Percentiles rank a stretch among this genome's conserved stretches.
phyloP scores from a whole-genome alignment of 2,329 filamentous ascomycete species.

The Pyrenophora seminiperda region DNA sequence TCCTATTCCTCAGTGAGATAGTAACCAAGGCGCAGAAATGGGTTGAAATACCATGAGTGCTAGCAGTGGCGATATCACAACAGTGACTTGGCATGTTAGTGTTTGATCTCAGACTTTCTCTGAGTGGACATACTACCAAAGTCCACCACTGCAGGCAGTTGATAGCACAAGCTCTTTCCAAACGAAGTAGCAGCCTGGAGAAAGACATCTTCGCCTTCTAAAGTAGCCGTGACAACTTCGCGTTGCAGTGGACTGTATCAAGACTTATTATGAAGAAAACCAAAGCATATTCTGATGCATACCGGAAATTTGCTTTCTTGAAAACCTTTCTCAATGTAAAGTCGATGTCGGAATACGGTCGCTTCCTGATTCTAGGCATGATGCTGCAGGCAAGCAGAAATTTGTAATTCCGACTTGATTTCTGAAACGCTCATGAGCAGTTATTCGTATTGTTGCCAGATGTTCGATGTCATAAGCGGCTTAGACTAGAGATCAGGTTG shows the following conservation, averaged over 20 bases:
- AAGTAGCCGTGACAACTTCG: constrained; percentile 81
- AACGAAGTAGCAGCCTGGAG: constrained; percentile 90
- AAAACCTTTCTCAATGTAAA: constrained; percentile 77
- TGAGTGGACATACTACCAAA: constrained; percentile 70
- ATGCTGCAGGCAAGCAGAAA: constrained; percentile 2
- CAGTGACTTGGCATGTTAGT: constrained; percentile 66
- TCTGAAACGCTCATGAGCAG: neutral
- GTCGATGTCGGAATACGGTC: constrained; percentile 63
- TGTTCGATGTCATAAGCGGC: neutral
- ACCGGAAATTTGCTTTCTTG: constrained; percentile 75
- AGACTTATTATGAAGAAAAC: constrained; percentile 6
- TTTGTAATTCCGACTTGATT: neutral
- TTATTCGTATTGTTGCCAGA: neutral
- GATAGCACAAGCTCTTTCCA: constrained; percentile 92
- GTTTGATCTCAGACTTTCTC: neutral
- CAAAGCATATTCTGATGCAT: constrained; percentile 11
- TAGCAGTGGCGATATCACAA: constrained; percentile 86
- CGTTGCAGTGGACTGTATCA: constrained; percentile 73
- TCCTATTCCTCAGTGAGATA: constrained; percentile 59
- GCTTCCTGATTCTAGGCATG: constrained; percentile 42
- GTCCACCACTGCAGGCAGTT: constrained; percentile 86
- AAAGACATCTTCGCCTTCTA: constrained; percentile 87
- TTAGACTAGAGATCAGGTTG: neutral
- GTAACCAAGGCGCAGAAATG: neutral
- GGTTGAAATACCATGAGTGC: constrained; percentile 75